These are phyloP conservation scores for Dentipellis fragilis DNA, from an alignment of 768 basidiomycete genomes.

Conservation along the genomic window DNA sequence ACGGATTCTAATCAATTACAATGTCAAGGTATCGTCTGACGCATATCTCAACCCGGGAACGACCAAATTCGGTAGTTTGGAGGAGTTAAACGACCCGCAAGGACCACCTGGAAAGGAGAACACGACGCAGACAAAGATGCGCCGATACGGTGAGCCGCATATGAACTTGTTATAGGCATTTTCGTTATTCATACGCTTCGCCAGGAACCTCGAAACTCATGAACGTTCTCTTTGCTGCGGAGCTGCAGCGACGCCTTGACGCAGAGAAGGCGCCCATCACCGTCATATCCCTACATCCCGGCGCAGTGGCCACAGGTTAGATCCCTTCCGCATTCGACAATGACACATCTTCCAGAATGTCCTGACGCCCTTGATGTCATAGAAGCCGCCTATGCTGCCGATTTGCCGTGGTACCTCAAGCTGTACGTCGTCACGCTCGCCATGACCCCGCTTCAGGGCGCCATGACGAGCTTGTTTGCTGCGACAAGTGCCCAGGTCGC, in stretches of 20 bases:
- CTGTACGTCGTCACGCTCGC: not conserved
- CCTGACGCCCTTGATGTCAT: not conserved
- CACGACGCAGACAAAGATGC: not conserved
- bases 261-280: not conserved
- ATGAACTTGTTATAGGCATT: not conserved
- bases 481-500: not conserved
- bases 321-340: not conserved
- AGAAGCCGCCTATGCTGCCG: not conserved
- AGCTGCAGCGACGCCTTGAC: not conserved
- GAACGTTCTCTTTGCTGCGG: not conserved
- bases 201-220: not conserved
- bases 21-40: not conserved
- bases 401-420: not conserved
- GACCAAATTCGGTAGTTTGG: not conserved
- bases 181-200: not conserved
- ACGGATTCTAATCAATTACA: too few relatives aligned
- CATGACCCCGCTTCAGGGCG: not conserved
- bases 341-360: too few relatives aligned
- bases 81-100: not conserved
- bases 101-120: not conserved
- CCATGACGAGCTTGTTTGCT: not conserved
- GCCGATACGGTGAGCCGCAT: not conserved
- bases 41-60: not conserved
- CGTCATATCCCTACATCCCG: conserved; percentile 1
- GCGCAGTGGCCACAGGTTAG: not conserved